phyloP scores from a whole-genome alignment of 2,329 filamentous ascomycete species.

The Lecanicillium sp. region DNA sequence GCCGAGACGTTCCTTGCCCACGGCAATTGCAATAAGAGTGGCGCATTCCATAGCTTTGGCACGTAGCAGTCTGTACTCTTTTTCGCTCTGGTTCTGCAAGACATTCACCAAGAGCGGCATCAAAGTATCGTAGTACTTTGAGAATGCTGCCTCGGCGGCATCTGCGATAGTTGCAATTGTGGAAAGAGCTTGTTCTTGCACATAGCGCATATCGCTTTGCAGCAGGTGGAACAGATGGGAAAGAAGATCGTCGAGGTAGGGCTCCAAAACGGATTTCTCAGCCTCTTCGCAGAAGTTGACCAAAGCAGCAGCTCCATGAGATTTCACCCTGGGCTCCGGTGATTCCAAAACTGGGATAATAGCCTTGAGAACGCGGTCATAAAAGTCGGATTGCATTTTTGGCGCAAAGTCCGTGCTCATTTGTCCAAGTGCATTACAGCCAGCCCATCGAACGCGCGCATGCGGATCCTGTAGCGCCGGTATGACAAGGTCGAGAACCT shows the following conservation, averaged over 20 bases:
- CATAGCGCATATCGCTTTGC: conserved; percentile 87
- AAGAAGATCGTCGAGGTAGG: conserved; percentile 83
- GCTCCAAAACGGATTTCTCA: conserved; percentile 83
- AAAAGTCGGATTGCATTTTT: conserved; percentile 95
- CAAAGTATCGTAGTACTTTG: conserved; percentile 88
- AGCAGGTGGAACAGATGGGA: conserved; percentile 79
- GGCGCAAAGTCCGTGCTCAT: conserved; percentile 99
- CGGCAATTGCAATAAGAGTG: conserved; percentile 88
- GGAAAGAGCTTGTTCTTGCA: conserved; percentile 94
- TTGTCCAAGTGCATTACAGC: conserved; percentile 96
- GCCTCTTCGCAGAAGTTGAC: conserved; percentile 99
- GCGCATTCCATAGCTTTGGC: conserved; percentile 99
- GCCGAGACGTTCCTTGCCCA: conserved; percentile 87
- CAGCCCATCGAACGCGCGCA: conserved; percentile 91
- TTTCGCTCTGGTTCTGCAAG: conserved; percentile 80
- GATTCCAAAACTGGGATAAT: conserved; percentile 90
- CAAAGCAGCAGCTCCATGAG: conserved; percentile 91
- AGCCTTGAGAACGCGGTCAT: conserved; percentile 75
- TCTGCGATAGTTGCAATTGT: conserved; percentile 99
- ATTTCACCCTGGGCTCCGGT: conserved; percentile 86
- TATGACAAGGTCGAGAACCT: conserved; percentile 90
- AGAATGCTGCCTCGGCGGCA: conserved; percentile 89
- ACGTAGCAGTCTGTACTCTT: conserved; percentile 82
- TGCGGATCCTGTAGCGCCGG: conserved; percentile 85
- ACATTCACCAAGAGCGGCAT: conserved; percentile 95